Evolutionary conservation across 768 basidiomycete species (phyloP), one percentile per base, ranked within the genome.

Genomic region (Candolleomyces aberdarensis): DNA sequence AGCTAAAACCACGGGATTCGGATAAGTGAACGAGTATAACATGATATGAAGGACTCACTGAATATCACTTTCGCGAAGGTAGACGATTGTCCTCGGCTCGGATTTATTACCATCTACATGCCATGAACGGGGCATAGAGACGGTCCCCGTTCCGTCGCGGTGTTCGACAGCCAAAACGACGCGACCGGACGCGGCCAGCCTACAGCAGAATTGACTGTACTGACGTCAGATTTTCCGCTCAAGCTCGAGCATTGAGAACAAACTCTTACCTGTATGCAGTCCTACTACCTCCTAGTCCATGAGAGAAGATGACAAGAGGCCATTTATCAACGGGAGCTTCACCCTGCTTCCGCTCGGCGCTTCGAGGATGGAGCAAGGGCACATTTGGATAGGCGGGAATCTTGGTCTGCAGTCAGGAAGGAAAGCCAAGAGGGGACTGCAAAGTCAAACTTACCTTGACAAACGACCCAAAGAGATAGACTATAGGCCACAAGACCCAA

Each of bases 141-240:
- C 80, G 0, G 86, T 85, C 3, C 83, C 87, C 3, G 88, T 88
- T 0, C 92, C 93, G 70, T 96, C 94, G 10, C 88, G 81, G 70
- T 95, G 94, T 68, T 95, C 91, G 22, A 95, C 68, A 5, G 91
- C 88, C 48, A 93, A 78, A 3, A 96, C 92, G 5, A 95, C 85
- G 62, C 83, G 87, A 2, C 94, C 94, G 41, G 87, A 80, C 4
- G 89, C 84, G 3, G 94, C 94, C 20, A 95, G 70, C 22, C 83
- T 80, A 2, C 82, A 78, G 68, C 92, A 94, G 60, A 89, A 71
- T 70, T 92, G 89, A 62, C 88, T 88, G 17, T 41, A 36, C 22
- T 39, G 13, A 26, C 22, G 11, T 7, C 8, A 26, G 8, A 1
- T 54, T 20, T 56, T 22, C 20, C 20, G 48, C 26, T 26, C 26